Evolutionary conservation across 2,329 filamentous ascomycete species (phyloP).

Genomic region (Fusarium compactum): DNA sequence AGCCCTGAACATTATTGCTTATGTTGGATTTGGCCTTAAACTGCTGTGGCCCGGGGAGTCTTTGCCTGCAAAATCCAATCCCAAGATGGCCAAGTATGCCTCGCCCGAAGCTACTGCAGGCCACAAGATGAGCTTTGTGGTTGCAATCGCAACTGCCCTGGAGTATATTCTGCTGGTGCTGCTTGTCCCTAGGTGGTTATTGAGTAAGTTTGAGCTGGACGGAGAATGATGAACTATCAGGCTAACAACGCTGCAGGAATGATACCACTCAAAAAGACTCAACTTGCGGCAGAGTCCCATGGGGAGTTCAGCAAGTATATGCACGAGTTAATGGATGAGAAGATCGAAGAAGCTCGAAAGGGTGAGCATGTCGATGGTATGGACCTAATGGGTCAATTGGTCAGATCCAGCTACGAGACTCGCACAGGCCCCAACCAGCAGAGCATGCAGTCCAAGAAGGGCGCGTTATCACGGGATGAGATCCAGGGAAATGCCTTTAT

Average conservation of each 20-base stretch:
- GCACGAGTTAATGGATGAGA: conserved; percentile 74
- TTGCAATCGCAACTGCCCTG: conserved; percentile 71
- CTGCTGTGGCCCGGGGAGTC: conserved; percentile 73
- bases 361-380: conserved; percentile 58
- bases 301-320: conserved; percentile 77
- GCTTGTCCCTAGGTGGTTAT: conserved; percentile 68
- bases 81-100: conserved; percentile 62
- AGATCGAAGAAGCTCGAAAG: conserved; percentile 59
- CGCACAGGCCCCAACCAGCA: neutral
- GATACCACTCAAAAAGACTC: conserved; percentile 65
- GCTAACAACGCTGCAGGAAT: conserved; percentile 48
- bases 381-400: conserved; percentile 66
- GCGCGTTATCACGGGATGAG: conserved; percentile 68
- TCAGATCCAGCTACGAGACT: conserved; percentile 55
- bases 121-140: conserved; percentile 73
- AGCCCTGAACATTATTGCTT: conserved; percentile 68
- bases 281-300: conserved; percentile 65
- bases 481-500: conserved; percentile 80
- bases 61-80: conserved; percentile 57
- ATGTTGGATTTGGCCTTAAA: conserved; percentile 77
- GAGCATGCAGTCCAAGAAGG: conserved; percentile 41
- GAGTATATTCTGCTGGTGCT: conserved; percentile 73
- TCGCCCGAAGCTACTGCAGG: conserved; percentile 61
- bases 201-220: conserved; percentile 56
- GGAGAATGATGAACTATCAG: neutral